phyloP scores from a whole-genome alignment of 140 eudicot species.

The Anethum foeniculum region DNA sequence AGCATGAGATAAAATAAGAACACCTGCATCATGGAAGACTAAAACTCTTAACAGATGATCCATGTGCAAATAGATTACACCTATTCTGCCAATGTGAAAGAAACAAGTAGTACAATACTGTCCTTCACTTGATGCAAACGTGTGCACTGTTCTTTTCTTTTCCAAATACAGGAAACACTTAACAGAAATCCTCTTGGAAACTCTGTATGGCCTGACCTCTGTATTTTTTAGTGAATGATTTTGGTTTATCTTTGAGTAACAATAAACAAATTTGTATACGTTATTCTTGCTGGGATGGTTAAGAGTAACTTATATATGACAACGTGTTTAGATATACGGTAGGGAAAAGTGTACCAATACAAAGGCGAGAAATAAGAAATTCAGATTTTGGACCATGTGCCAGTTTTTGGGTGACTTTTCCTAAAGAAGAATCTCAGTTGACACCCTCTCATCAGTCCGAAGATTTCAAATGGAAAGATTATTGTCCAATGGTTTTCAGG shows the following conservation, averaged over 20 bases:
- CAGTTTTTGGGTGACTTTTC: conserved; percentile 97
- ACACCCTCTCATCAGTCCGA: conserved; percentile 95
- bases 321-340: conserved; percentile 70
- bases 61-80: too few relatives aligned
- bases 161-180: neutral
- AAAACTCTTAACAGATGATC: too few relatives aligned
- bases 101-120: too few relatives aligned
- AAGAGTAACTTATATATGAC: conserved; percentile 14
- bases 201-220: neutral
- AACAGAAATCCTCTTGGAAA: neutral
- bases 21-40: neutral
- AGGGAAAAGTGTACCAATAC: conserved; percentile 95
- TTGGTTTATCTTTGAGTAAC: neutral
- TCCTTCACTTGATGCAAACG: neutral
- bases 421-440: conserved; percentile 83
- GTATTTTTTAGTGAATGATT: neutral
- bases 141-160: neutral
- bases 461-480: conserved; percentile 97
- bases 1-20: neutral
- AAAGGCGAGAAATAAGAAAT: conserved; percentile 66
- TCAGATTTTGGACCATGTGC: conserved; percentile 91
- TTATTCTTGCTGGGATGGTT: neutral
- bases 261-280: too few relatives aligned
- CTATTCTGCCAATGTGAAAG: too few relatives aligned
- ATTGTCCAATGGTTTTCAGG: conserved; percentile 99